Conservation (phyloP, 257 asterid species). For the Thymus mandschuricus region DNA sequence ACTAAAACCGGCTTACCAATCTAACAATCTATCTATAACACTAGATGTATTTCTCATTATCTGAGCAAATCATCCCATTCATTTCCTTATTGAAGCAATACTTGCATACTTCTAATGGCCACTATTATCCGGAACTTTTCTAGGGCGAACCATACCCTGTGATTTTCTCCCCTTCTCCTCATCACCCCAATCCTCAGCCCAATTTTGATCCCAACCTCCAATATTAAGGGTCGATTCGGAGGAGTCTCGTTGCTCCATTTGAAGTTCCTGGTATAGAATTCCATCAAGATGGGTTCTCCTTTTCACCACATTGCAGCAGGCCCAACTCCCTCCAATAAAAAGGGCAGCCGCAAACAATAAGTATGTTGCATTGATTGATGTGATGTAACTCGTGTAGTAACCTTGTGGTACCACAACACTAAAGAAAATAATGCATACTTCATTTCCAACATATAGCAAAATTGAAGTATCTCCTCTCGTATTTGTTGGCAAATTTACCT, state of each 20-base stretch:
- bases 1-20: background rate
- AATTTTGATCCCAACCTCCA: constrained; percentile 55
- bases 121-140: constrained; percentile 23
- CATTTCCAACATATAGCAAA: constrained; percentile 35
- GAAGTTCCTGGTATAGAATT: constrained; percentile 60
- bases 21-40: background rate
- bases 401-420: constrained; percentile 37
- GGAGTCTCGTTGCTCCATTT: constrained; percentile 52
- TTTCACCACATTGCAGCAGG: constrained; percentile 46
- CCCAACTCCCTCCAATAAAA: constrained; percentile 48
- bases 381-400: constrained; percentile 32
- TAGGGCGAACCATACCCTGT: background rate
- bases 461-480: constrained; percentile 42
- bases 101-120: constrained; percentile 36
- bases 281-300: constrained; percentile 46
- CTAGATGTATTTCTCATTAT: background rate
- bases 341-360: constrained; percentile 47
- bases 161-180: constrained; percentile 42
- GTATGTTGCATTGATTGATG: constrained; percentile 50
- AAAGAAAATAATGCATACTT: constrained; percentile 42
- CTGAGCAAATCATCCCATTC: background rate
- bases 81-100: background rate
- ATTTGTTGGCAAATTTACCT: constrained; percentile 51
- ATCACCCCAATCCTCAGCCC: constrained; percentile 74
- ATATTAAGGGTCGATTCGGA: background rate